phyloP scores from a whole-genome alignment of 208 protist species.

The Naegleria fowleri region DNA sequence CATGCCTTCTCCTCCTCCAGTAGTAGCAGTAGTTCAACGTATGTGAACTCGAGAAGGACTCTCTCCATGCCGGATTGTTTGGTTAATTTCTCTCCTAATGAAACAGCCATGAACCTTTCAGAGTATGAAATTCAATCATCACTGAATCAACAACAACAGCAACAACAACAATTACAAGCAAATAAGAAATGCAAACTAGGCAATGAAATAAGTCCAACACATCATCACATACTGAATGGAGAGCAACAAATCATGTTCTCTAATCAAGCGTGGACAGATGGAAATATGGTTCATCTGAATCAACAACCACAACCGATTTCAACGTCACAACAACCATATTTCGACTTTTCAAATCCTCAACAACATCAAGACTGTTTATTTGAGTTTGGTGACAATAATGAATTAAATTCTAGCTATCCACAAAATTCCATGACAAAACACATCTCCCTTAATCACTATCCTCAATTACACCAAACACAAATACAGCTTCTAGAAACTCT shows the following conservation, averaged over 20 bases:
- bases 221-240: neutral
- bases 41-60: neutral
- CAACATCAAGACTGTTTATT: neutral
- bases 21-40: no score
- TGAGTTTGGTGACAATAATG: no score
- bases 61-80: neutral
- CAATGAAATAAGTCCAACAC: neutral
- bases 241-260: neutral
- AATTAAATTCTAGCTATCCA: neutral
- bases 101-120: neutral
- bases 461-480: neutral
- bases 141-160: neutral
- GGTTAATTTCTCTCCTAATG: neutral
- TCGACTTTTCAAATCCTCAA: neutral
- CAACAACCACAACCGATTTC: neutral
- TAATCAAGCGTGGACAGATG: neutral
- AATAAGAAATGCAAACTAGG: no score
- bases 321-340: neutral
- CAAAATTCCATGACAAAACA: neutral
- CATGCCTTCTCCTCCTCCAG: no score
- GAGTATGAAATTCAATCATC: neutral
- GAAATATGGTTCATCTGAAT: neutral
- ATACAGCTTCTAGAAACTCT: neutral
- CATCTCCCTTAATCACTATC: neutral
- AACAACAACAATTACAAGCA: no score